These are phyloP conservation scores for Glycine latifolia DNA, from an alignment of 306 rosid species.

Conservation along the genomic window DNA sequence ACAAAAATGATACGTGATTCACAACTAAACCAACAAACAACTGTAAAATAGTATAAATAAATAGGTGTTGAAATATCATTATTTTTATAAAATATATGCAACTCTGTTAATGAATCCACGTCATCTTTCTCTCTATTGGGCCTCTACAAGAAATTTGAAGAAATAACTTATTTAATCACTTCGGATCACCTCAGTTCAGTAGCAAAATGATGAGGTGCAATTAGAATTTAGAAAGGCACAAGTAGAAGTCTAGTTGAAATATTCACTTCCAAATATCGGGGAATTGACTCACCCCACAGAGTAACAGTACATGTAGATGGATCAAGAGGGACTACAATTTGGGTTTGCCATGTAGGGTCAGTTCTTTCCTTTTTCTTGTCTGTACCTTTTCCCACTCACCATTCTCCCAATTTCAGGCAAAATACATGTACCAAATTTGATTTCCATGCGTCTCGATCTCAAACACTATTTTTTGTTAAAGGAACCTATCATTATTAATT, in stretches of 20 bases:
- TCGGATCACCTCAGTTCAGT: not conserved
- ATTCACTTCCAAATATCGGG: slow-evolving; percentile 27
- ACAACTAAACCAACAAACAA: no score
- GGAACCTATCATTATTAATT: not conserved
- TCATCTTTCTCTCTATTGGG: not conserved
- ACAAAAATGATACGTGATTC: no score
- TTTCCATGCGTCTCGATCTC: not conserved
- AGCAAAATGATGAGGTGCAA: slow-evolving; percentile 14
- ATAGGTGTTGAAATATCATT: no score
- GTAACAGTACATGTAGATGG: slow-evolving; percentile 30
- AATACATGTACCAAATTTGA: slow-evolving; percentile 31
- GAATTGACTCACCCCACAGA: not conserved
- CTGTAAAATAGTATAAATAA: no score
- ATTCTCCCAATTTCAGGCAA: slow-evolving; percentile 17
- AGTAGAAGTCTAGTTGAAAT: not conserved
- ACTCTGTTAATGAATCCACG: no score
- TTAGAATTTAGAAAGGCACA: not conserved
- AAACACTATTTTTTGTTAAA: not conserved
- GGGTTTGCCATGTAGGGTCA: slow-evolving; percentile 19
- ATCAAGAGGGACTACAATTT: slow-evolving; percentile 5
- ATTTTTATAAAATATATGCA: no score
- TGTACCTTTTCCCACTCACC: not conserved
- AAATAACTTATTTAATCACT: not conserved
- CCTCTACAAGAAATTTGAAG: no score
- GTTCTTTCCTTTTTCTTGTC: not conserved